These are phyloP conservation scores for Primulina tabacum DNA, from an alignment of 257 asterid genomes.

Conservation along the genomic window DNA sequence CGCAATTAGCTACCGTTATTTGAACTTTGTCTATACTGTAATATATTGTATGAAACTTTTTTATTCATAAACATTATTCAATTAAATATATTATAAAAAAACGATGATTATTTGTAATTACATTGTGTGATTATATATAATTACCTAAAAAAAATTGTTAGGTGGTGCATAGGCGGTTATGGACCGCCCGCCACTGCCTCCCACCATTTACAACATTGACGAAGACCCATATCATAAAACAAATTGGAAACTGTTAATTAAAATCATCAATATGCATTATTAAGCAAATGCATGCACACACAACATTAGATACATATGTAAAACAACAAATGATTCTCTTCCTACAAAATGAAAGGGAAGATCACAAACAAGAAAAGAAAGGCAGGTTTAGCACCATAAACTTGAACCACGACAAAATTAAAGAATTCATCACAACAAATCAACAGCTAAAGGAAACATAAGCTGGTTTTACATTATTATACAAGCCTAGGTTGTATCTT, in stretches of 20 bases:
- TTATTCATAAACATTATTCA: too few species aligned
- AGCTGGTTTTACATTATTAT: not conserved
- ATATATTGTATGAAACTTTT: too few species aligned
- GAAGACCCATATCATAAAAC: not conserved
- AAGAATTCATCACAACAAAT: not conserved
- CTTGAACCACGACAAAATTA: not conserved
- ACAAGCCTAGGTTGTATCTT: too few species aligned
- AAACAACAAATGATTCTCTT: not conserved
- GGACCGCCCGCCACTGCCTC: too few species aligned
- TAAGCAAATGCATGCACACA: not conserved
- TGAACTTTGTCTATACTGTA: too few species aligned
- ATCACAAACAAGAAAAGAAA: not conserved
- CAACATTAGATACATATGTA: not conserved
- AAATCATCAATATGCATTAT: not conserved
- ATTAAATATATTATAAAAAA: too few species aligned
- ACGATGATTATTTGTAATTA: too few species aligned
- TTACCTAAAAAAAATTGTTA: too few species aligned
- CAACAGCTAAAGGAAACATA: not conserved
- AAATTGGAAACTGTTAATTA: not conserved
- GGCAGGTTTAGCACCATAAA: not conserved
- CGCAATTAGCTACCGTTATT: too few species aligned
- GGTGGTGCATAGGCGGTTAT: too few species aligned
- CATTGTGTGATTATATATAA: too few species aligned
- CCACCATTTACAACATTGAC: too few species aligned
- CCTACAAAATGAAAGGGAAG: not conserved